Evolutionary conservation across 352 stramenopile species (phyloP), one percentile per base, ranked within the genome.

Genomic region (Pythium insidiosum): DNA sequence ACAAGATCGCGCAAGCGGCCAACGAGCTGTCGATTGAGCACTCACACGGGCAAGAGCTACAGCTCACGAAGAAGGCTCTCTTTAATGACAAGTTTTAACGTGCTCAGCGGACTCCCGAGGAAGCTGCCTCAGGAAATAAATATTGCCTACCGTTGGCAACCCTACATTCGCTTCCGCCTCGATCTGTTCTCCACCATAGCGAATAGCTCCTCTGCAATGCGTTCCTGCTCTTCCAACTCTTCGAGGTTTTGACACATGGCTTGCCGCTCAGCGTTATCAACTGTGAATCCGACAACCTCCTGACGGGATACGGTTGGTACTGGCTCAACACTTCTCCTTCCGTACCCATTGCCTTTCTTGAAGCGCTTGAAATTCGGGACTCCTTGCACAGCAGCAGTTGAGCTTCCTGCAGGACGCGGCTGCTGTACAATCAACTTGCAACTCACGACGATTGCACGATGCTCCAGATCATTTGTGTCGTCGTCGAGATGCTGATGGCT

Each of bases 11-110:
- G 37, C 78, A 92, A 51, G 79, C 82, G 9, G 77, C 82, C 6
- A 90, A 90, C 45, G 82, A 94, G 46, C 75, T 94, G 13, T 69
- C 82, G 26, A 88, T 92, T 35, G 82, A 94, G 51, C 76, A 88
- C 38, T 84, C 69, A 13, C 71, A 91, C 28, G 73, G 73, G 12
- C 82, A 94, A 46, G 71, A 72, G 28, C 65, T 94, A 21, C 82
- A 94, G 60, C 57, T 91, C 26, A 66, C 70, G 15, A 94, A 94
- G 56, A 88, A 89, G 53, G 61, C 58, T 22, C 66, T 94, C 5
- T 94, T 94, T 43, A 92, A 94, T 50, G 71, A 78, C 56, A 82
- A 83, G 43, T 85, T 75, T 63, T 68, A 72, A 25, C 25, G 19
- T 19, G 10, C 29, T 24, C 20, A 21, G n/a, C 7, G 12, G 21